Evolutionary conservation across 305 asterid species (phyloP), one percentile per base, ranked within the genome.

Genomic region (Petunia hybrid): DNA sequence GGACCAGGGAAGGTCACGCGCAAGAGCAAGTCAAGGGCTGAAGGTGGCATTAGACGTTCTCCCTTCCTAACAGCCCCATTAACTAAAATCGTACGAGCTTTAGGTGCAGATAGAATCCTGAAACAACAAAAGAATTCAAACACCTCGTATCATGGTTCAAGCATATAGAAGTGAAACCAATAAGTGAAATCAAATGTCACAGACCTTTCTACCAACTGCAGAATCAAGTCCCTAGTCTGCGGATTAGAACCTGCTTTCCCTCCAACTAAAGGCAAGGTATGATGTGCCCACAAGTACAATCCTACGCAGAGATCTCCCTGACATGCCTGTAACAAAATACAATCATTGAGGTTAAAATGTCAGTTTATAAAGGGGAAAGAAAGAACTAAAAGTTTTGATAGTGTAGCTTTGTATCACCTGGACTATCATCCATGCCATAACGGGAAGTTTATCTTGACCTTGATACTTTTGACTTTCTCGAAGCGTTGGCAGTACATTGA

Each of bases 141-240:
- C 39, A 39, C 60, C 57, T 35, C 22, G 12, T 12, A 51, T 41
- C 1, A 14, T 16, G 12, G 45, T 14, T 53, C 77, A 79, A 68
- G 78, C 62, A 56, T 77, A 42, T 35, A 78, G 46, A 67, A 66
- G 16, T 5, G 69, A 41, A 35, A 51, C 8, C 69, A 82, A 73
- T 16, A 42, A 64, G 16, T 36, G n/a, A 57, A 78, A 76, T n/a
- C 65, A 68, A 74, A 3, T 38, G 16, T 40, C 22, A 59, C 83
- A 35, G 82, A 95, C 99, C 97, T 93, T 91, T 95, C 98, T 80
- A 87, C 94, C 48, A 89, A 83, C 93, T 95, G 99, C 92, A 91
- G 86, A 78, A 93, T 89, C 84, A 93, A 78, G 85, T 95, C 98
- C 85, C 98, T 86, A 3, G 89, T 65, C 56, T 88, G 92, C 13